Evolutionary conservation across 2,329 filamentous ascomycete genomes (phyloP).

Genomic region (Fusarium stilboides): DNA sequence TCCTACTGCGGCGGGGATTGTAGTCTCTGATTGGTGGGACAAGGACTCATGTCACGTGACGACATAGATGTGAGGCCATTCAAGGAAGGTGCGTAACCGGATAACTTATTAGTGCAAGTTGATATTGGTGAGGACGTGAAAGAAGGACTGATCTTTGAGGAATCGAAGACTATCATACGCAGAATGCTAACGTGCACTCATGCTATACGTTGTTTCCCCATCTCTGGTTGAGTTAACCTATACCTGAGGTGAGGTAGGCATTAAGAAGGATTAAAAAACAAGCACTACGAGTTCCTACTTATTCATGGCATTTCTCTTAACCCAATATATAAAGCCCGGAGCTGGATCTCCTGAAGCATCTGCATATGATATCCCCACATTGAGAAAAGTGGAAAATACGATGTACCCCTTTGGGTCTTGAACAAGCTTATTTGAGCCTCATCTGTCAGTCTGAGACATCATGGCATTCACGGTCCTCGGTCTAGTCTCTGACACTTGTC

Average conservation of each 20-base stretch:
- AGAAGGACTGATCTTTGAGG: too few relatives aligned
- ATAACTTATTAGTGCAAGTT: background rate
- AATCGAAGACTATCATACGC: too few relatives aligned
- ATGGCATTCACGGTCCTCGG: too few relatives aligned
- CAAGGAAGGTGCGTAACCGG: background rate
- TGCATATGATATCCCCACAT: background rate
- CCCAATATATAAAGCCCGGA: too few relatives aligned
- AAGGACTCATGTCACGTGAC: slow-evolving; percentile 28
- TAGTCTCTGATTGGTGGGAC: slow-evolving; percentile 20
- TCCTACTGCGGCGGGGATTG: background rate
- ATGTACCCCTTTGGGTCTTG: background rate
- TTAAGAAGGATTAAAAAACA: too few relatives aligned
- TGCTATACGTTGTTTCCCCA: background rate
- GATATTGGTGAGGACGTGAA: too few relatives aligned
- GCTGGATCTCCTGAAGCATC: too few relatives aligned
- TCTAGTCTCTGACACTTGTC: too few relatives aligned
- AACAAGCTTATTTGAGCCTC: background rate
- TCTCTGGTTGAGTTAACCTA: slow-evolving; percentile 4
- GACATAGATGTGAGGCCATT: background rate
- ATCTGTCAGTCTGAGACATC: too few relatives aligned
- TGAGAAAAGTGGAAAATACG: background rate
- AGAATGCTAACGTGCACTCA: background rate
- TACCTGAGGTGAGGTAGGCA: too few relatives aligned
- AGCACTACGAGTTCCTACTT: too few relatives aligned
- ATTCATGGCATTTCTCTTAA: too few relatives aligned